Conservation (phyloP, 2,329 filamentous ascomycete species). For the Aspergillus puulaauensis region DNA sequence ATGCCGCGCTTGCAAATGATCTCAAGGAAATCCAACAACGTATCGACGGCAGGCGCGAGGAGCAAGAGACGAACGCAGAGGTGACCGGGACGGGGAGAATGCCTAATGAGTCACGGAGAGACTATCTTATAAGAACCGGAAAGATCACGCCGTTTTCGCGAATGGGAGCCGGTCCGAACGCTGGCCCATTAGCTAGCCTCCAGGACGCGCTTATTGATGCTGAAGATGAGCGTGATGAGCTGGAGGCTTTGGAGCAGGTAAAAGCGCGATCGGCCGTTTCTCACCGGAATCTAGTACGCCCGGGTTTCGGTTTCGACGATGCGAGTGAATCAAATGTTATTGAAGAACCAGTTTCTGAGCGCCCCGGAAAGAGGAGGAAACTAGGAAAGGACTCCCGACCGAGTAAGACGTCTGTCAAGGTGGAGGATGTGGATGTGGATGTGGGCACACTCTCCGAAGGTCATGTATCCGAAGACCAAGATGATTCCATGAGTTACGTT, state of each 20-base stretch:
- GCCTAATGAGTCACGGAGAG: slow-evolving; percentile 78
- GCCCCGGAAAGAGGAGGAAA: slow-evolving; percentile 38
- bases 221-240: slow-evolving; percentile 65
- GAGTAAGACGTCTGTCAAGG: not conserved
- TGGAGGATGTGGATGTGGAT: slow-evolving; percentile 8
- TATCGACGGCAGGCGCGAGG: slow-evolving; percentile 71
- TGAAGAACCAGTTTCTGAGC: slow-evolving; percentile 24
- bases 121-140: slow-evolving; percentile 90
- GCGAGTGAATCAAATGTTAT: slow-evolving; percentile 27
- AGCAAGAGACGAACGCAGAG: slow-evolving; percentile 48
- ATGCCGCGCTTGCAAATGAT: slow-evolving; percentile 67
- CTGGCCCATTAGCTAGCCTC: slow-evolving; percentile 66
- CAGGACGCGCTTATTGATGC: slow-evolving; percentile 78
- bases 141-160: slow-evolving; percentile 96
- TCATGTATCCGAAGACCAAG: slow-evolving; percentile 27
- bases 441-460: slow-evolving; percentile 12
- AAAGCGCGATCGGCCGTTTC: slow-evolving; percentile 53
- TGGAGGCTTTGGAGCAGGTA: slow-evolving; percentile 47
- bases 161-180: slow-evolving; percentile 60
- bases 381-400: slow-evolving; percentile 15
- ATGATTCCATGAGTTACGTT: slow-evolving; percentile 36
- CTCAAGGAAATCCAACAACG: slow-evolving; percentile 76
- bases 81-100: slow-evolving; percentile 54
- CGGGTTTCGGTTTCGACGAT: slow-evolving; percentile 64
- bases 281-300: slow-evolving; percentile 70